Evolutionary conservation across 2,329 filamentous ascomycete species (phyloP), one percentile per base, ranked within the genome.

Genomic region (Elsinoe perseae): DNA sequence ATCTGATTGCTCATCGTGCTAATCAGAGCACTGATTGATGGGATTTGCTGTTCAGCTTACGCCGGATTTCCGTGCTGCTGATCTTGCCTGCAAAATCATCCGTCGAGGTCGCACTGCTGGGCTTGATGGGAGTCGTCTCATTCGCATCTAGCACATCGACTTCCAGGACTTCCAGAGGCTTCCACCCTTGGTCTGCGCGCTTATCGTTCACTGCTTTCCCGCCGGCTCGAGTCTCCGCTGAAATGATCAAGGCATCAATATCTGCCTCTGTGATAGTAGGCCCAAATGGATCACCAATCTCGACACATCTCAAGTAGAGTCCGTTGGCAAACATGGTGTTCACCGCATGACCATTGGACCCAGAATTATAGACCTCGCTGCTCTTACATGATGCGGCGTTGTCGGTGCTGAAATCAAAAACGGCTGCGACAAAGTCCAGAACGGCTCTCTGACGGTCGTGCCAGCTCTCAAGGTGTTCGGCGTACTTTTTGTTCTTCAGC

Each of bases 191-290:
- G 63, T 87, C 86, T 25, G 66, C 73, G 43, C 93, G 81, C 68
- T 85, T 87, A n/a, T 86, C 79, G 67, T 98, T 98, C 62, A 98
- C 89, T 0, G 87, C 87, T 58, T 82, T 76, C 4, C 91, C 93
- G 30, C 93, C 93, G 1, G 83, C 79, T 54, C 88, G 80, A 14
- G 93, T 97, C 75, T 98, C 93, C 10, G 81, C 85, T 4, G 91
- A 96, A 4, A 97, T 84, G 2, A 95, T 85, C 56, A 98, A 77
- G 0, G 85, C 88, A 43, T 86, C 83, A 60, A 97, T 86, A 27
- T 79, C 75, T 68, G 88, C 80, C 57, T 92, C 84, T 0, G 88
- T 89, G 59, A 95, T 87, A 0, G 93, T 96, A 2, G 93, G 93
- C 0, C 93, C 93, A 70, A 86, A 97, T 0, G 87, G 80, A 68